A percentile compares a stretch with the other conserved stretches of the same genome.
Evolutionary conservation across 805 yeast species (phyloP).

Genomic region (Starmerella vitae): DNA sequence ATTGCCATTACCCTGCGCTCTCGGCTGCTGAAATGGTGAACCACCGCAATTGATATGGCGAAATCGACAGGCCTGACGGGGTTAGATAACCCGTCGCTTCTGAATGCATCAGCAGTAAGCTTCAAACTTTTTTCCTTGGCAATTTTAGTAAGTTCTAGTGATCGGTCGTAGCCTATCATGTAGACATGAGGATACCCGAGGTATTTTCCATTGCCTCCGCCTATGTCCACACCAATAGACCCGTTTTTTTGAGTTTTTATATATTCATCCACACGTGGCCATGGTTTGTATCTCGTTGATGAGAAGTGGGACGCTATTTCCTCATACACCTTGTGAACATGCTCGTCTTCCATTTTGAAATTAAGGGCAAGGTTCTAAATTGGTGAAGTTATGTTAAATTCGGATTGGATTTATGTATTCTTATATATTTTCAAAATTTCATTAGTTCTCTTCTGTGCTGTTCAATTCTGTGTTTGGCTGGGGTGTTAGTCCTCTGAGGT

Average conservation of each 20-base stretch:
- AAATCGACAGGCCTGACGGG: slow-evolving; percentile 46
- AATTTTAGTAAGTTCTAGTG: slow-evolving; percentile 28
- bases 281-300: slow-evolving; percentile 85
- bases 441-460: too few species aligned
- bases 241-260: slow-evolving; percentile 38
- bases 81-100: slow-evolving; percentile 65
- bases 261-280: slow-evolving; percentile 86
- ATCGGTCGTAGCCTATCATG: slow-evolving; percentile 49
- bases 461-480: slow-evolving; percentile 5
- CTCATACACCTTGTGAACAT: slow-evolving; percentile 84
- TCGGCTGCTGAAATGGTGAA: slow-evolving; percentile 85
- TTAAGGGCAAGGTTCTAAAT: background rate
- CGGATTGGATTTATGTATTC: background rate
- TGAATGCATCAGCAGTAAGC: slow-evolving; percentile 42
- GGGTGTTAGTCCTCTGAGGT: slow-evolving; percentile 71
- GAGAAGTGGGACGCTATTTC: slow-evolving; percentile 89
- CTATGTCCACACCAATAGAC: slow-evolving; percentile 77
- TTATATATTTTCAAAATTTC: too few species aligned
- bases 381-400: background rate
- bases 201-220: slow-evolving; percentile 96
- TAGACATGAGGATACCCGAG: slow-evolving; percentile 55
- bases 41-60: slow-evolving; percentile 89
- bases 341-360: slow-evolving; percentile 52
- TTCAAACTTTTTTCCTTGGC: slow-evolving; percentile 47
- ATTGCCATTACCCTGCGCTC: slow-evolving; percentile 71